Conservation (phyloP, 768 basidiomycete genomes). For the Crucibulum laeve region DNA sequence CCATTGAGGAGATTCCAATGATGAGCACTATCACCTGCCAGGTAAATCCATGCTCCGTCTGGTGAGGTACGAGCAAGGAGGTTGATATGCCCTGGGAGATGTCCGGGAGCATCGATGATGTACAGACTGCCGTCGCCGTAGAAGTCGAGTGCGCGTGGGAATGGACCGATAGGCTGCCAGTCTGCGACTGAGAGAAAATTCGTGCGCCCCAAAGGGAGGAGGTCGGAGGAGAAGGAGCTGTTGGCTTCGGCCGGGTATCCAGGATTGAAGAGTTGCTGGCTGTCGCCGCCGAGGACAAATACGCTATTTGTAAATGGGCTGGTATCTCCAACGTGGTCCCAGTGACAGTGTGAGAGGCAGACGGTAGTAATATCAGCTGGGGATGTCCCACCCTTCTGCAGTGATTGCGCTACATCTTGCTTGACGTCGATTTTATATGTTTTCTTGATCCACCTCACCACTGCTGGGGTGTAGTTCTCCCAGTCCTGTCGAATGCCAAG, state of each 20-base stretch:
- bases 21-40: slow-evolving; percentile 55
- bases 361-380: slow-evolving; percentile 40
- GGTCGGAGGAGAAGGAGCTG: slow-evolving; percentile 21
- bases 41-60: slow-evolving; percentile 50
- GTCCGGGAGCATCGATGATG: slow-evolving; percentile 54
- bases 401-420: slow-evolving; percentile 42
- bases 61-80: slow-evolving; percentile 49
- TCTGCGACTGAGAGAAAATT: slow-evolving; percentile 27
- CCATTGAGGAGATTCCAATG: slow-evolving; percentile 47
- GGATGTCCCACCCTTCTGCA: slow-evolving; percentile 41
- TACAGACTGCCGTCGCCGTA: slow-evolving; percentile 57
- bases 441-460: slow-evolving; percentile 21
- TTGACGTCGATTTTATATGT: slow-evolving; percentile 18
- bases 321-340: slow-evolving; percentile 49
- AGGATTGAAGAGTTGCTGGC: slow-evolving; percentile 25
- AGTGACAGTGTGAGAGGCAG: slow-evolving; percentile 50
- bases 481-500: slow-evolving; percentile 49
- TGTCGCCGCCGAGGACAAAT: slow-evolving; percentile 43
- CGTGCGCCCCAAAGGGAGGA: slow-evolving; percentile 34
- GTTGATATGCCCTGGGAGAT: slow-evolving; percentile 52
- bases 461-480: slow-evolving; percentile 32
- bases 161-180: slow-evolving; percentile 42
- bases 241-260: slow-evolving; percentile 40
- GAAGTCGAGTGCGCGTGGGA: slow-evolving; percentile 46
- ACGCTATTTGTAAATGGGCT: slow-evolving; percentile 38